A percentile compares a stretch with the other conserved stretches of the same genome.
phyloP scores from a whole-genome alignment of 2,329 filamentous ascomycete species.

The Fonsecaea erecta region DNA sequence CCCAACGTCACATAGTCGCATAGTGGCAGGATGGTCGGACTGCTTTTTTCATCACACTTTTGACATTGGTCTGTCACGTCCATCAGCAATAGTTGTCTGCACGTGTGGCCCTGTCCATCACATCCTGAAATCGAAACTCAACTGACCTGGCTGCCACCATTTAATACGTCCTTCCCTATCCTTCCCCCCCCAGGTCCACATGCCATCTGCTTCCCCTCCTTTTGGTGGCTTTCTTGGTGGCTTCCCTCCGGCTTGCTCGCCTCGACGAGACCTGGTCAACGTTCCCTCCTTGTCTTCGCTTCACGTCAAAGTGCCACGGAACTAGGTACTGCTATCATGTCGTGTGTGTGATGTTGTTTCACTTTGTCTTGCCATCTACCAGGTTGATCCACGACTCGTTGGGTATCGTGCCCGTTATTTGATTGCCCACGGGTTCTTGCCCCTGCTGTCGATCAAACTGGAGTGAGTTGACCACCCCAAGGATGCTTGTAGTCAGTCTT shows the following conservation, averaged over 20 bases:
- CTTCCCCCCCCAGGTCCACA: not conserved
- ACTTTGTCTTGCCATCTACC: not conserved
- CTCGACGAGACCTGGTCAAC: constrained; percentile 1
- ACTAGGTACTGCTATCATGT: not conserved
- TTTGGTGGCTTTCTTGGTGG: not conserved
- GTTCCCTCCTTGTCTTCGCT: not conserved
- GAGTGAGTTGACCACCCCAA: constrained; percentile 5
- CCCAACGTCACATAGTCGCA: too few relatives aligned
- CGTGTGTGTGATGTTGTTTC: not conserved
- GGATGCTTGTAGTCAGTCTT: not conserved
- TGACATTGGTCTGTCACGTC: not conserved
- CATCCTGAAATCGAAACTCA: not conserved
- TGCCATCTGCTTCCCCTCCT: not conserved
- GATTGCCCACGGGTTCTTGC: not conserved
- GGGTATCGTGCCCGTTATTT: not conserved
- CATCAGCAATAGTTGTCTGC: constrained; percentile 20
- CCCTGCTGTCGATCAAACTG: constrained; percentile 24
- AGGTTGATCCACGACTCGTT: not conserved
- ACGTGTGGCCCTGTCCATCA: constrained; percentile 8
- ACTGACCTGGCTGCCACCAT: not conserved
- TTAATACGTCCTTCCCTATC: not conserved
- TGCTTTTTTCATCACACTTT: constrained; percentile 4
- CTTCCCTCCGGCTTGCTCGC: constrained; percentile 2
- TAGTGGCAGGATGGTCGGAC: not conserved
- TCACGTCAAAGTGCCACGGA: not conserved